Conservation (phyloP, 2,329 filamentous ascomycete species). For the Coniochaeta sp. region DNA sequence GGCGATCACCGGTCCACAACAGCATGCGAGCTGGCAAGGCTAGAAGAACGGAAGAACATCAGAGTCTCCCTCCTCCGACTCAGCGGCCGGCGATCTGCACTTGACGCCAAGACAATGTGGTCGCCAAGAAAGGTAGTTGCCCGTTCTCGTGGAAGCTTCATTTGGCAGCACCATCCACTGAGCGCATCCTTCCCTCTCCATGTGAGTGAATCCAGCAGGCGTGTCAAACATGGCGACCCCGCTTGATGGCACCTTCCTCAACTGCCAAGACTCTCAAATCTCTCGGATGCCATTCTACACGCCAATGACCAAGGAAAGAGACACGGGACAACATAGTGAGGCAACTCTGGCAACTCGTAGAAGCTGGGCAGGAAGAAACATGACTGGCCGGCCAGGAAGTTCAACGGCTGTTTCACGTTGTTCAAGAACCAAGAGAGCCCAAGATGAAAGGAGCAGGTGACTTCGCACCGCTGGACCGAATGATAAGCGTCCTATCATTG, state of each 20-base stretch:
- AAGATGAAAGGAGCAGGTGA: not conserved
- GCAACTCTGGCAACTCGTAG: not conserved
- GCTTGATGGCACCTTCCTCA: conserved; percentile 1
- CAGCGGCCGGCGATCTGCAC: not conserved
- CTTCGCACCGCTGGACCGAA: not conserved
- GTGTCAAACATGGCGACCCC: conserved; percentile 1
- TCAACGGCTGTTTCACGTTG: not conserved
- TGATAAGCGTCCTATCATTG: not conserved
- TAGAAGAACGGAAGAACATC: too few relatives aligned
- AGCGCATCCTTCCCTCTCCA: not conserved
- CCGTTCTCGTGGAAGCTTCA: not conserved
- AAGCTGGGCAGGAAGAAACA: not conserved
- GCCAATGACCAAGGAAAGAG: not conserved
- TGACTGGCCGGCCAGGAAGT: not conserved
- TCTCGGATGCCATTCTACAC: not conserved
- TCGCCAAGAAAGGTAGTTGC: not conserved
- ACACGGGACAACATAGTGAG: too few relatives aligned
- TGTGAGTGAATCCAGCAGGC: not conserved
- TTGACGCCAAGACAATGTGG: not conserved
- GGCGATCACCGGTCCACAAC: not conserved
- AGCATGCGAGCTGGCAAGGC: not conserved
- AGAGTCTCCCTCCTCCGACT: not conserved
- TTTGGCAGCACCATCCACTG: not conserved
- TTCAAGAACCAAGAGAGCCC: not conserved
- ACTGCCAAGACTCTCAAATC: not conserved